Evolutionary conservation across 176 grass and related monocot species (phyloP).

Genomic region (Rhynchospora pubera): DNA sequence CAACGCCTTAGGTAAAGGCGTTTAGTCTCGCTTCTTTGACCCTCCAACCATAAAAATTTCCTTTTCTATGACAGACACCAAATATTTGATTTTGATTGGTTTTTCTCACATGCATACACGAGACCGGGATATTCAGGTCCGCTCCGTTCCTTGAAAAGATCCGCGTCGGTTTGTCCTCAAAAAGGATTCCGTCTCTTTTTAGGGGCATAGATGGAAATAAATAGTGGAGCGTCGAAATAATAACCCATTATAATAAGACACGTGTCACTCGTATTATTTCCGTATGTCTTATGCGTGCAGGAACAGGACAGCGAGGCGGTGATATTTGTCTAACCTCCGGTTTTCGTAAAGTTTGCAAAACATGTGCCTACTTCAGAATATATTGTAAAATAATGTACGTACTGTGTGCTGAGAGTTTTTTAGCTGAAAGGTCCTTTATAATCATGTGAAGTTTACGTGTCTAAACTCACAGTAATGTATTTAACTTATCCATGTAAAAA

Average conservation of each 20-base stretch:
- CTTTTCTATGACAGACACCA: neutral
- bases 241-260: neutral
- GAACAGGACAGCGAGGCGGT: neutral
- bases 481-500: too few species aligned
- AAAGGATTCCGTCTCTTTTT: neutral
- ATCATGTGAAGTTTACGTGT: too few species aligned
- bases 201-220: neutral
- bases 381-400: neutral
- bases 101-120: neutral
- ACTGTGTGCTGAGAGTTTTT: neutral
- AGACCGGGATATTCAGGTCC: neutral
- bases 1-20: slow-evolving; percentile 7
- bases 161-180: neutral
- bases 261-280: neutral
- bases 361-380: neutral
- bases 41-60: neutral
- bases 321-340: neutral
- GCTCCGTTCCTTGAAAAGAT: neutral
- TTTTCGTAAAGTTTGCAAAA: neutral
- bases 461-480: too few species aligned
- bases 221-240: neutral
- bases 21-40: neutral
- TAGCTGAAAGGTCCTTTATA: too few species aligned
- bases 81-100: neutral
- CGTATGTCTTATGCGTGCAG: neutral